A percentile compares a stretch with the other conserved stretches of the same genome.
phyloP scores from a whole-genome alignment of 352 stramenopile genomes.

The Globisporangium sylvaticum region DNA sequence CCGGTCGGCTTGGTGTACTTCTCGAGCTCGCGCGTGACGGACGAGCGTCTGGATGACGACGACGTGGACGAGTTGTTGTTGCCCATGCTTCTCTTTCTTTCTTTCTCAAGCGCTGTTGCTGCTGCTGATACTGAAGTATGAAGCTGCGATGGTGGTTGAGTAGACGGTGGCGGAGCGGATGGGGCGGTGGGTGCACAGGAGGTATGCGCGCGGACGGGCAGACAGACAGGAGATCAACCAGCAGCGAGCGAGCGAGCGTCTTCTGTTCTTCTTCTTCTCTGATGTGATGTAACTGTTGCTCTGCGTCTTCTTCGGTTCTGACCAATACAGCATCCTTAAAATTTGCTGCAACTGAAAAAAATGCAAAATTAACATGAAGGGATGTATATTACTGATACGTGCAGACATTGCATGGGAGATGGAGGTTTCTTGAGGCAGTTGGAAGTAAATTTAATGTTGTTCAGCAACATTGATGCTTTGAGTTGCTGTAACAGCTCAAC shows the following conservation, averaged over 20 bases:
- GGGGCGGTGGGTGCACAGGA: neutral
- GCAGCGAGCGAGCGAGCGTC: neutral
- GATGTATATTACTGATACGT: too few relatives aligned
- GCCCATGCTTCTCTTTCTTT: constrained; percentile 36
- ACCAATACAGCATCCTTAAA: too few relatives aligned
- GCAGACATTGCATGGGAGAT: too few relatives aligned
- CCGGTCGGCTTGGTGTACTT: constrained; percentile 61
- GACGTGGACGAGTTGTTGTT: constrained; percentile 44
- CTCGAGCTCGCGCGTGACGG: constrained; percentile 54
- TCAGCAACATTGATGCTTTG: too few relatives aligned
- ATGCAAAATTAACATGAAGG: too few relatives aligned
- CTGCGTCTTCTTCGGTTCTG: neutral
- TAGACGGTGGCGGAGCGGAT: neutral
- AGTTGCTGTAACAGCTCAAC: neutral
- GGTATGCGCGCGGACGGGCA: neutral
- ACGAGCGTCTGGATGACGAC: constrained; percentile 39
- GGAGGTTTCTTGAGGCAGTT: neutral
- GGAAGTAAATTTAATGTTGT: neutral
- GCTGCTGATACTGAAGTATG: neutral
- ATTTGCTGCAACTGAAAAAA: too few relatives aligned
- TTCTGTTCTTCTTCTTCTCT: neutral
- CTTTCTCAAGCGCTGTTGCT: neutral
- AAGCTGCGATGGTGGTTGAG: neutral
- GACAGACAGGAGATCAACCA: neutral
- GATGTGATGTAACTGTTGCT: neutral